phyloP scores from a whole-genome alignment of 2,329 filamentous ascomycete genomes.

The Fusarium humuli region DNA sequence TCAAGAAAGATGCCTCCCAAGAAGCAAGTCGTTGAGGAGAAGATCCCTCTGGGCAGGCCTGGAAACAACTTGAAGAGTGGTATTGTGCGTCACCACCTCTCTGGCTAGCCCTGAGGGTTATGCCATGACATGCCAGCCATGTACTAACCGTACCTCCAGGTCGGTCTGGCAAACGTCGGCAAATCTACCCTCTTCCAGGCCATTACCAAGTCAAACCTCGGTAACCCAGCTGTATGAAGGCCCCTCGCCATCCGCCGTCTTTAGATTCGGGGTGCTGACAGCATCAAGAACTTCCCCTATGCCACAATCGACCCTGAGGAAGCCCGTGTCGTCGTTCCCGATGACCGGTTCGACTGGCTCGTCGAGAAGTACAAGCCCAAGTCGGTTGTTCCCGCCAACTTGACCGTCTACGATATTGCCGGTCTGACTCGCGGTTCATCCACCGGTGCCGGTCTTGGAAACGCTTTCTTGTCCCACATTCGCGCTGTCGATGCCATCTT shows the following conservation, averaged over 20 bases:
- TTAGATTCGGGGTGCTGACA: constrained; percentile 56
- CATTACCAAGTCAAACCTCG: constrained; percentile 96
- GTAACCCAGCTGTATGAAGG: constrained; percentile 89
- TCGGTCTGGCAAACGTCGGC: constrained; percentile 98
- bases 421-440: constrained; percentile 96
- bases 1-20: constrained; percentile 90
- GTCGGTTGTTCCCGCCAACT: constrained; percentile 93
- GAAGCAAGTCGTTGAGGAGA: constrained; percentile 91
- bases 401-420: constrained; percentile 99
- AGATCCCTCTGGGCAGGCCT: constrained; percentile 93
- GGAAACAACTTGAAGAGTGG: constrained; percentile 99
- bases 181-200: constrained; percentile 99
- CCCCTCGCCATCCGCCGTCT: constrained; percentile 49
- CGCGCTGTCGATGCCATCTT: constrained; percentile 98
- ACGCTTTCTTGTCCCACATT: constrained; percentile 98
- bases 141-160: constrained; percentile 64
- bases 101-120: neutral
- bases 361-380: constrained; percentile 98
- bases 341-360: constrained; percentile 96
- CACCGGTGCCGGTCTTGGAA: constrained; percentile 96
- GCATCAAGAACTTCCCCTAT: constrained; percentile 90
- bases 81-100: constrained; percentile 74
- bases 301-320: constrained; percentile 99
- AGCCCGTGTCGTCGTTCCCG: constrained; percentile 95
- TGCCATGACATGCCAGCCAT: constrained; percentile 8